A percentile compares a stretch with the other conserved stretches of the same genome.
phyloP scores from a whole-genome alignment of 2,329 filamentous ascomycete genomes.

The Ophiostoma piceae region DNA sequence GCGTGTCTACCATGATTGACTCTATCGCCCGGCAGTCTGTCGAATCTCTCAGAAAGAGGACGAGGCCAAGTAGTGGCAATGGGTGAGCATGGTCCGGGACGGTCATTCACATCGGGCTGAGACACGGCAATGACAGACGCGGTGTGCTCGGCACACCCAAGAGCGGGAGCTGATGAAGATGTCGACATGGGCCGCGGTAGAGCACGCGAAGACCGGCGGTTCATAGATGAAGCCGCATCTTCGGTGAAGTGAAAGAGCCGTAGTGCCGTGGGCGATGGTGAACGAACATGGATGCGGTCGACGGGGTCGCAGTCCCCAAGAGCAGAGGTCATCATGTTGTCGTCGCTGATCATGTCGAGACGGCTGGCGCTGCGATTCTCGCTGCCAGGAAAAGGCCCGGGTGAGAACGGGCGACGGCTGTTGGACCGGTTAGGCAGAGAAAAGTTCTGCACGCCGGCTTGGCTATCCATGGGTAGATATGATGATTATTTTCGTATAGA shows the following conservation, averaged over 20 bases:
- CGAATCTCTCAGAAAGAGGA: background rate
- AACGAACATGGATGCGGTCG: constrained; percentile 9
- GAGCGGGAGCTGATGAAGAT: constrained; percentile 25
- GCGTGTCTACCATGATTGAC: background rate
- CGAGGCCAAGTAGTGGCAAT: constrained; percentile 17
- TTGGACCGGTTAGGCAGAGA: constrained; percentile 23
- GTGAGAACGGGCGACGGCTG: constrained; percentile 20
- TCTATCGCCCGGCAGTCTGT: background rate
- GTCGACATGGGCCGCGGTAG: constrained; percentile 25
- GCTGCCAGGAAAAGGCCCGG: background rate
- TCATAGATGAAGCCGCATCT: background rate
- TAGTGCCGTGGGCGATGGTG: constrained; percentile 17
- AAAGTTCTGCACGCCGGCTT: constrained; percentile 24
- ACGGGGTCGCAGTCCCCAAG: background rate
- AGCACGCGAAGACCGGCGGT: background rate
- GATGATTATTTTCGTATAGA: background rate
- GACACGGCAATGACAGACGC: background rate
- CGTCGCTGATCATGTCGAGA: background rate
- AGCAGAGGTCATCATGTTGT: background rate
- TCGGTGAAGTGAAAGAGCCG: constrained; percentile 21
- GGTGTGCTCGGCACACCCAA: background rate
- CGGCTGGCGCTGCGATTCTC: background rate
- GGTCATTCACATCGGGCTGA: background rate
- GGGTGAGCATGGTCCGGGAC: constrained; percentile 12
- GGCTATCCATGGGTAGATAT: constrained; percentile 19